phyloP scores from a whole-genome alignment of 83 land plant genomes.

The Isoetes engelmannii region DNA sequence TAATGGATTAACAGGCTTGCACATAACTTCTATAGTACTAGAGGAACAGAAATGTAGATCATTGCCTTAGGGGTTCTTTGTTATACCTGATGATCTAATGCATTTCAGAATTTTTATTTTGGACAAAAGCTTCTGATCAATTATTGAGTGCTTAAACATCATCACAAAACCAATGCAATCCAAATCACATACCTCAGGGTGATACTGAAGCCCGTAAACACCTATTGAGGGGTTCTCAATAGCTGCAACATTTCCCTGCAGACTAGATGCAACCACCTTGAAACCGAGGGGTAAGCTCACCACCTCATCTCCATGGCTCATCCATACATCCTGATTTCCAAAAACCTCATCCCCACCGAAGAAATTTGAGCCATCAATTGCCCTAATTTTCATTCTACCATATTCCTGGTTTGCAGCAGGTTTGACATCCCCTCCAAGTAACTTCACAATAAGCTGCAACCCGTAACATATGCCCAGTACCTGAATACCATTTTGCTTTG shows the following conservation, averaged over 20 bases:
- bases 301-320: conserved; percentile 97
- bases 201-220: conserved; percentile 88
- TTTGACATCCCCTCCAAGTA: conserved; percentile 72
- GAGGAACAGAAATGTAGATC: too few species aligned
- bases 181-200: conserved; percentile 64
- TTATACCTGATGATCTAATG: too few species aligned
- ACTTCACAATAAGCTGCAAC: conserved; percentile 79
- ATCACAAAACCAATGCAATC: too few species aligned
- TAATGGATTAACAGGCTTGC: too few species aligned
- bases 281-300: conserved; percentile 68
- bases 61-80: too few species aligned
- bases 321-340: conserved; percentile 72
- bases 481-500: conserved; percentile 33
- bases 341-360: conserved; percentile 39
- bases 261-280: conserved; percentile 54
- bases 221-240: conserved; percentile 49
- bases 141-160: too few species aligned
- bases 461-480: conserved; percentile 95
- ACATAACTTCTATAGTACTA: too few species aligned
- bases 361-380: conserved; percentile 30
- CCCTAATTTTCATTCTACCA: conserved; percentile 75
- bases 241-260: conserved; percentile 71
- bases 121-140: too few species aligned
- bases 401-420: conserved; percentile 83
- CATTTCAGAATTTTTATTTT: too few species aligned